These are phyloP conservation scores for Ceratocystis cacaofunesta DNA, from an alignment of 2,329 filamentous ascomycete genomes.

Conservation along the genomic window DNA sequence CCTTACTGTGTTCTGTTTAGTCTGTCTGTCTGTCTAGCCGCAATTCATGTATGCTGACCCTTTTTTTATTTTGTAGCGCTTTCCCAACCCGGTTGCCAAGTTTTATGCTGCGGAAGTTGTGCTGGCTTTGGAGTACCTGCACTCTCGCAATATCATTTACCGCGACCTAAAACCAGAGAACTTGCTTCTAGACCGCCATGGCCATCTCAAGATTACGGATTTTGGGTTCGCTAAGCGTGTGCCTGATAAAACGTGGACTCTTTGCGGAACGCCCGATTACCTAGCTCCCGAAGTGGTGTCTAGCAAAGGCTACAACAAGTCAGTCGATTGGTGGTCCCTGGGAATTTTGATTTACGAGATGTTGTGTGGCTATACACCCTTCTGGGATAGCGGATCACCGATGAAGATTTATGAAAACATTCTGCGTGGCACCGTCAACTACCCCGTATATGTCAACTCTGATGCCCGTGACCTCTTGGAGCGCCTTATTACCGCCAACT, in stretches of 20 bases:
- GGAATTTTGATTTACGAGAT: constrained; percentile 99
- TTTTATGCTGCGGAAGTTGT: constrained; percentile 98
- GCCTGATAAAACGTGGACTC: constrained; percentile 96
- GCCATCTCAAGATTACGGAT: constrained; percentile 92
- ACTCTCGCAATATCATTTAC: constrained; percentile 93
- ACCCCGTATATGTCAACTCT: constrained; percentile 85
- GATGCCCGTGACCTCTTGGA: constrained; percentile 89
- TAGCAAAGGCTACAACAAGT: constrained; percentile 99
- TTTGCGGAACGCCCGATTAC: constrained; percentile 95
- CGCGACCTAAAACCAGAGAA: constrained; percentile 95
- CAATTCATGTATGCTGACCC: neutral
- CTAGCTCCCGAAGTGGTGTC: constrained; percentile 96
- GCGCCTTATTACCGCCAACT: constrained; percentile 81
- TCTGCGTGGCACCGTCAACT: constrained; percentile 87
- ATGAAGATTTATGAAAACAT: constrained; percentile 99
- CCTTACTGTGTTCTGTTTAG: neutral
- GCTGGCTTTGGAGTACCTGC: constrained; percentile 85
- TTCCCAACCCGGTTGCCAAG: constrained; percentile 96
- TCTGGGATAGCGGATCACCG: constrained; percentile 94
- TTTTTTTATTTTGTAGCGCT: constrained; percentile 49
- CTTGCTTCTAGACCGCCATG: constrained; percentile 76
- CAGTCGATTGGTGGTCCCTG: constrained; percentile 98
- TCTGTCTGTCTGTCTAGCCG: neutral
- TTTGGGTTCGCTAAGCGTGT: constrained; percentile 98
- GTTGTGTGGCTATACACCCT: constrained; percentile 96